Conservation (phyloP, 1,139 yeast species). For the Geotrichum restrictum region DNA sequence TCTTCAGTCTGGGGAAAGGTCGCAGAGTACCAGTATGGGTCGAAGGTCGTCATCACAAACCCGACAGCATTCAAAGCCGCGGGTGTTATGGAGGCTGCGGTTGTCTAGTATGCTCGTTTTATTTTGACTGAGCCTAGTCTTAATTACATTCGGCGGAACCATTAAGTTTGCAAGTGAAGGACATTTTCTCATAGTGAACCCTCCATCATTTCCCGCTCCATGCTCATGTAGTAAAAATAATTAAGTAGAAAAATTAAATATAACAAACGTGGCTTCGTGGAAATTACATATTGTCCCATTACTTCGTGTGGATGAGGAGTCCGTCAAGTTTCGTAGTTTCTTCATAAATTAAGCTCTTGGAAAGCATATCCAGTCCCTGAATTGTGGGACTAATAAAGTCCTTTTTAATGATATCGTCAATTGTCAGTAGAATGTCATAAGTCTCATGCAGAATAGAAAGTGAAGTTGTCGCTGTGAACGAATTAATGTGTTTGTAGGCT, state of each 20-base stretch:
- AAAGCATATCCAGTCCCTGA: slow-evolving; percentile 30
- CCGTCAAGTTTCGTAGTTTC: slow-evolving; percentile 30
- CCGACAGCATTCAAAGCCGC: slow-evolving; percentile 19
- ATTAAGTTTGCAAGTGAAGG: not conserved
- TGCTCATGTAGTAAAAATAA: not conserved
- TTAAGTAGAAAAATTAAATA: not conserved
- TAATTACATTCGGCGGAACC: too few relatives aligned
- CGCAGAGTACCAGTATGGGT: slow-evolving; percentile 16
- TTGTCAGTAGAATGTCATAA: slow-evolving; percentile 28
- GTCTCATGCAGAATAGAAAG: slow-evolving; percentile 23
- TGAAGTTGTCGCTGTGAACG: slow-evolving; percentile 19
- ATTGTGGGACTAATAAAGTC: slow-evolving; percentile 31
- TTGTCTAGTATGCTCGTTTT: slow-evolving; percentile 4
- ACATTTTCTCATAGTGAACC: not conserved
- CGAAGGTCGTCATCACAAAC: slow-evolving; percentile 15
- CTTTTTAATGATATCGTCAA: slow-evolving; percentile 31
- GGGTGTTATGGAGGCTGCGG: slow-evolving; percentile 16
- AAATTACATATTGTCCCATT: not conserved
- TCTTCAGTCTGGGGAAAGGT: slow-evolving; percentile 19
- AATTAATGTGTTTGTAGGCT: slow-evolving; percentile 29
- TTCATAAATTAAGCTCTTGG: slow-evolving; percentile 29
- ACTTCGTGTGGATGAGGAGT: slow-evolving; percentile 25
- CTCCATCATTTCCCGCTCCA: too few relatives aligned
- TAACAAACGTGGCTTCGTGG: not conserved
- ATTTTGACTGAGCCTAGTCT: not conserved